Percentiles rank a stretch among this genome's conserved stretches.
Conservation (phyloP, 1,139 yeast species). For the Geotrichum phurueaensis region DNA sequence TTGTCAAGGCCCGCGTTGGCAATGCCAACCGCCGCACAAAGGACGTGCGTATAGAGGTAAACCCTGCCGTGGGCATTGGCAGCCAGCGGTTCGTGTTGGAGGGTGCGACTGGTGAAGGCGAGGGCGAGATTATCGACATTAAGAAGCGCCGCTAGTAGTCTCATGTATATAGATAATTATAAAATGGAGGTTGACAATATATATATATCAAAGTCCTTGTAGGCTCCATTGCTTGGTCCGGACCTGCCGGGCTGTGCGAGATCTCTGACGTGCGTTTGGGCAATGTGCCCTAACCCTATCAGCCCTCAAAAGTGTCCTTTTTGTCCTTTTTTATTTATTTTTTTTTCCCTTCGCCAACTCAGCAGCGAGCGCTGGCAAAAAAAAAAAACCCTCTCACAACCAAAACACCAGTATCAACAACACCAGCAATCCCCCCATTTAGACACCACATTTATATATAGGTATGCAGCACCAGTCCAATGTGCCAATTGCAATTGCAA, state of each 20-base stretch:
- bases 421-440: no score
- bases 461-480: no score
- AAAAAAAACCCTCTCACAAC: no score
- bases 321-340: no score
- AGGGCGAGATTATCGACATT: slow-evolving; percentile 12
- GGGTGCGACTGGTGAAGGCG: slow-evolving; percentile 12
- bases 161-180: neutral
- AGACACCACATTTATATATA: no score
- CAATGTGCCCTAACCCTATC: no score
- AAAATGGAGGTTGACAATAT: neutral
- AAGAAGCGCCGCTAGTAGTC: neutral
- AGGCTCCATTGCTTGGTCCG: neutral
- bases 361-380: no score
- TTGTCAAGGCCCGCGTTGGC: slow-evolving; percentile 11
- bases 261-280: no score
- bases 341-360: no score
- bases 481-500: no score
- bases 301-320: no score
- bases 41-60: slow-evolving; percentile 16
- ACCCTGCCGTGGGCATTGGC: slow-evolving; percentile 10
- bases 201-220: neutral
- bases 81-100: slow-evolving; percentile 10
- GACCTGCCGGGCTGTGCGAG: neutral
- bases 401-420: no score
- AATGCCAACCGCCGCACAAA: neutral